These are phyloP conservation scores for Salvia hispanica DNA, from an alignment of 257 asterid species.

Conservation along the genomic window DNA sequence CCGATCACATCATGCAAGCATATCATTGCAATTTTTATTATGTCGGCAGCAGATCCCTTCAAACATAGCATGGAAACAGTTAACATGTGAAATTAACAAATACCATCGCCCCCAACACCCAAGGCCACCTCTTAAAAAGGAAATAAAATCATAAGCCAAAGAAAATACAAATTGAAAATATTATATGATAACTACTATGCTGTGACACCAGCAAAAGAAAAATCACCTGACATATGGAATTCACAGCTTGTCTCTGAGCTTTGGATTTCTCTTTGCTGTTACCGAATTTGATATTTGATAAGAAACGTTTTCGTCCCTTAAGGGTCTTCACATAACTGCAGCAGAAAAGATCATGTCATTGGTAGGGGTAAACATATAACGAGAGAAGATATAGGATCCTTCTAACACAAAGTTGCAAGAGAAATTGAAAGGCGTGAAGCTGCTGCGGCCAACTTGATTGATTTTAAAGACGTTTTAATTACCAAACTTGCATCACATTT, in stretches of 20 bases:
- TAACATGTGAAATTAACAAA: conserved; percentile 13
- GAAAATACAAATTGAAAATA: conserved; percentile 14
- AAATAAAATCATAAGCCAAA: conserved; percentile 4
- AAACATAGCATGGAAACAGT: conserved; percentile 26
- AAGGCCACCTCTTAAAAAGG: not conserved
- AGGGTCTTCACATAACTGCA: conserved; percentile 85
- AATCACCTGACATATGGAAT: conserved; percentile 92
- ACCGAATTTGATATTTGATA: conserved; percentile 85
- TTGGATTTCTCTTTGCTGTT: conserved; percentile 79
- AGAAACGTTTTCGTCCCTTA: conserved; percentile 86
- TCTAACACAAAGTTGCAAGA: too few species aligned
- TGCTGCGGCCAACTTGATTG: too few species aligned
- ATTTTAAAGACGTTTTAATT: not conserved
- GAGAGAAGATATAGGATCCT: conserved; percentile 16
- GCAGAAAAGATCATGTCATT: conserved; percentile 29
- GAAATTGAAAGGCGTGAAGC: too few species aligned
- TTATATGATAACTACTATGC: not conserved
- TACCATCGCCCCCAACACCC: not conserved
- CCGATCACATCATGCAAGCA: conserved; percentile 63
- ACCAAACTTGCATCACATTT: conserved; percentile 18
- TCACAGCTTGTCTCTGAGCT: conserved; percentile 99
- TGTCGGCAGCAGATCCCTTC: conserved; percentile 98
- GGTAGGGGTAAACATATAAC: not conserved
- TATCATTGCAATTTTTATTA: conserved; percentile 89
- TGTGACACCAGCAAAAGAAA: conserved; percentile 24